Evolutionary conservation across 495 filamentous ascomycete genomes (phyloP).

Genomic region (Podospora pseudoanserina): DNA sequence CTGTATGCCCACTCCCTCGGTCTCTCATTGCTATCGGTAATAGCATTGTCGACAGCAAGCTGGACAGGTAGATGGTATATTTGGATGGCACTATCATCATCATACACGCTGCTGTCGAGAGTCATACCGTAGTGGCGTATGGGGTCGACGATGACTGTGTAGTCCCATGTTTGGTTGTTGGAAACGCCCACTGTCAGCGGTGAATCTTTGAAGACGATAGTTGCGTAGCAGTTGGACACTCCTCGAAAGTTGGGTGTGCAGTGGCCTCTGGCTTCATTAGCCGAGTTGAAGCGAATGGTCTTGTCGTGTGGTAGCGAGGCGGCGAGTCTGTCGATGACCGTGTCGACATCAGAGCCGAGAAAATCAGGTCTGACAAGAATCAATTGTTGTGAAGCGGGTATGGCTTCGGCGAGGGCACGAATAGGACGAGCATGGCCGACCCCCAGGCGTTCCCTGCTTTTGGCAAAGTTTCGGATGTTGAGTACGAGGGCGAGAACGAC

Average conservation of each 20-base stretch:
- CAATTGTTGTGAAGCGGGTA: slow-evolving; percentile 16
- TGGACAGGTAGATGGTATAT: slow-evolving; percentile 17
- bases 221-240: slow-evolving; percentile 21
- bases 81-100: slow-evolving; percentile 10
- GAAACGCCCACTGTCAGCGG: slow-evolving; percentile 7
- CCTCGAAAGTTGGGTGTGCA: slow-evolving; percentile 19
- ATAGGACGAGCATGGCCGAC: slow-evolving; percentile 12
- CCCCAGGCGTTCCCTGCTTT: slow-evolving; percentile 20
- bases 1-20: slow-evolving; percentile 12
- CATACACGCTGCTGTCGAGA: slow-evolving; percentile 8
- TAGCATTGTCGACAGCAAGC: slow-evolving; percentile 26
- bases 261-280: not conserved
- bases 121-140: not conserved
- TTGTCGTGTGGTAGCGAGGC: slow-evolving; percentile 8
- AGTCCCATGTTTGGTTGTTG: slow-evolving; percentile 24
- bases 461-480: slow-evolving; percentile 35
- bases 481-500: slow-evolving; percentile 48
- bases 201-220: slow-evolving; percentile 22
- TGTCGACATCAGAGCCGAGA: slow-evolving; percentile 19
- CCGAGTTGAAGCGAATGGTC: slow-evolving; percentile 4
- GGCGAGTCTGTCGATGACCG: slow-evolving; percentile 16
- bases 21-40: slow-evolving; percentile 16
- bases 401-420: slow-evolving; percentile 15
- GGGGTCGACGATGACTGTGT: slow-evolving; percentile 19
- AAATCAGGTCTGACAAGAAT: slow-evolving; percentile 16